A percentile compares a stretch with the other conserved stretches of the same genome.
Conservation (phyloP, 2,329 filamentous ascomycete genomes). For the Paraphoma chrysanthemicola region DNA sequence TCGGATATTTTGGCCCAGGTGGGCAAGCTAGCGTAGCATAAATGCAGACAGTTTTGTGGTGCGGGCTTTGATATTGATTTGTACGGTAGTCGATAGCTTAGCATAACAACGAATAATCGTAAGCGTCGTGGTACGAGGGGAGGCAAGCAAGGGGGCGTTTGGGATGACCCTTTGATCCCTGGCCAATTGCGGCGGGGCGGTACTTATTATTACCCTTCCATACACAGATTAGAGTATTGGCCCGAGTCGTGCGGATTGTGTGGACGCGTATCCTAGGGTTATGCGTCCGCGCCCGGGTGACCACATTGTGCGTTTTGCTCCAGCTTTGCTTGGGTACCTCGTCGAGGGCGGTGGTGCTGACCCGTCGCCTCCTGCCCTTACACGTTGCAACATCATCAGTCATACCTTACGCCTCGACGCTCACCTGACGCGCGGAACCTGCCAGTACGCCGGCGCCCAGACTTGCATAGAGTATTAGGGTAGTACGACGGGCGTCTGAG, state of each 20-base stretch:
- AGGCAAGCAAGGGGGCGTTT: slow-evolving; percentile 31
- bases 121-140: slow-evolving; percentile 27
- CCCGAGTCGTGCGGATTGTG: slow-evolving; percentile 28
- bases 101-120: slow-evolving; percentile 31
- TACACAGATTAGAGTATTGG: slow-evolving; percentile 25
- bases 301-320: slow-evolving; percentile 1
- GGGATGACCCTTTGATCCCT: slow-evolving; percentile 16
- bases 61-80: slow-evolving; percentile 1
- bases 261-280: slow-evolving; percentile 31
- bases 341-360: neutral
- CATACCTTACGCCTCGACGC: slow-evolving; percentile 4
- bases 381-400: slow-evolving; percentile 23
- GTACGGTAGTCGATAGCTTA: slow-evolving; percentile 31
- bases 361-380: slow-evolving; percentile 2
- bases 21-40: slow-evolving; percentile 22
- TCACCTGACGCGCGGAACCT: slow-evolving; percentile 1
- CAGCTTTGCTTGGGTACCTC: neutral
- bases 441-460: neutral
- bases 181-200: slow-evolving; percentile 32
- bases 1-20: slow-evolving; percentile 32
- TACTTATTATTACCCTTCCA: slow-evolving; percentile 31
- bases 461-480: slow-evolving; percentile 11
- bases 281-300: slow-evolving; percentile 19
- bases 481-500: slow-evolving; percentile 31
- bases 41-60: slow-evolving; percentile 9